Base-by-base conservation (phyloP, 2,329 filamentous ascomycete species). In the Aureobasidium pullulans region DNA sequence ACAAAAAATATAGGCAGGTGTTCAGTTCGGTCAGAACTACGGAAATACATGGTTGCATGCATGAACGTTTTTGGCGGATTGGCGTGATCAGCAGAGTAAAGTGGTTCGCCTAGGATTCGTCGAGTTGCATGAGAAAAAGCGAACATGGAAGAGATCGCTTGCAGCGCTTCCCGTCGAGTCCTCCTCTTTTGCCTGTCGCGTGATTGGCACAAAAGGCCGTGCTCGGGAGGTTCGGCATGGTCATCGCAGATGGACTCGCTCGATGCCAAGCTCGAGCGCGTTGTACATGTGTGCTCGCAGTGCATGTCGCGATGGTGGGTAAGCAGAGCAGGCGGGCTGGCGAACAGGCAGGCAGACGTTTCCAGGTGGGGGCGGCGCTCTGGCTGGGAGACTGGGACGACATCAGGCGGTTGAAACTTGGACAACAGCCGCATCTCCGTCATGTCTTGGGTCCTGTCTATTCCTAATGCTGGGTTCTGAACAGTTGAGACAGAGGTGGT, bases 261-360 rank as follows among this genome's bases (percentile, higher is more conserved):
- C 37, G 50, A 54, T 54, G 50, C 50, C 50, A 54, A 54, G 50
- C 37, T 19, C 50, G 29, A 42, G 50, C 37, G 50, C 50, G 37
- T 42, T 42, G 50, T 54, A 43, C 37, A 54, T 42, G 36, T 42
- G 39, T 34, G n/a, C 50, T 54, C 50, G 29, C 28, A 50, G 16
- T 40, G 49, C 49, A 52, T 39, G 36, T 23, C 23, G 23, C 23
- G 23, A 39, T 31, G 47, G 16, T 31, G 9, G n/a, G 34, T 9
- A 15, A 19, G 29, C 4, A 16, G 46, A 34, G 29, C 29, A 16
- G 46, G 11, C 31, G 5, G 8, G 32, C 23, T n/a, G 34, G 28
- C 31, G 31, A 56, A 40, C 29, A 54, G 39, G 50, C 39, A 54
- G 39, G 50, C 29, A 36, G 16, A 28, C 49, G 49, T 42, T 53